Evolutionary conservation across 345 rosid genomes (phyloP), one percentile per base, ranked within the genome.

Genomic region (Nasturtium officinale): DNA sequence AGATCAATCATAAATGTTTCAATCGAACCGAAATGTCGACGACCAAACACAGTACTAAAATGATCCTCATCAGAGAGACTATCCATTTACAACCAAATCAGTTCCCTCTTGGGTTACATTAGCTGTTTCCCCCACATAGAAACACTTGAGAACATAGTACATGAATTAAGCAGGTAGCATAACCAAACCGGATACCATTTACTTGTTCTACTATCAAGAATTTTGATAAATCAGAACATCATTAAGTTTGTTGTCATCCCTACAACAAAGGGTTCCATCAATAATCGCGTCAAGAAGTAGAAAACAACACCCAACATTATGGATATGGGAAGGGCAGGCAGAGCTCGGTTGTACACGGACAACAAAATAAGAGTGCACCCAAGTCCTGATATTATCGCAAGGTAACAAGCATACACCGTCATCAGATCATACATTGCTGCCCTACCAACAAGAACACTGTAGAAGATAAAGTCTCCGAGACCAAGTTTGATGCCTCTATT

Each of bases 351-450:
- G 77, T 86, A 84, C 53, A 91, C 89, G 0, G 96, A 84, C 82
- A 95, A 79, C 88, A 95, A 82, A 38, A 95, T 88, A 52, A 95
- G 97, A 58, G 99, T 95, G 88, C 96, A 95, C 42, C 93, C 99
- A 60, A 91, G 96, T 70, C 99, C 99, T 0, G 96, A 95, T 65
- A 95, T 85, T 67, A 95, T 91, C 2, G 97, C 97, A 38, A 95
- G 93, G 81, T 95, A 91, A 71, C 98, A 94, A 2, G 97, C 97
- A 79, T 91, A 91, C 7, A 94, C 97, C 2, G 99, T 94, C 99
- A 88, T 89, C 65, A 95, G 86, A 78, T 95, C 99, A 80, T 91
- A 95, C 97, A 95, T 88, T 17, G 99, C 99, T 77, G 99, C 97
- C 61, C 99, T 87, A 47, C 99, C 99, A 76, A 95, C 96, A 47